Base-by-base conservation (phyloP, 2,329 filamentous ascomycete genomes). In the Aspergillus hortae region DNA sequence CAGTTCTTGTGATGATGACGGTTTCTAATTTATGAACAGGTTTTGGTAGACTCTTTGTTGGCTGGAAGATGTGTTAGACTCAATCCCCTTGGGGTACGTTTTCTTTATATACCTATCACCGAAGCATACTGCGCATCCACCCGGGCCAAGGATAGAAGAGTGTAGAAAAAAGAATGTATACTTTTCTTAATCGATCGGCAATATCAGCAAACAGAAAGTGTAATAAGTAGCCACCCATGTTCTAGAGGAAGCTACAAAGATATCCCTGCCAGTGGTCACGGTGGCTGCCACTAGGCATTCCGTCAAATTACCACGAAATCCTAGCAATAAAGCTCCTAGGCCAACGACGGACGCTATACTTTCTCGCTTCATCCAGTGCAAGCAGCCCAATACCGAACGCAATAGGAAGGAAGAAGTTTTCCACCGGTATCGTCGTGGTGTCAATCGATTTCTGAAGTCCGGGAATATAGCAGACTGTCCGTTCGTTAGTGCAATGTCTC, bases 361-460 rank as follows among this genome's bases (percentile, higher is more conserved):
- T 89, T 54, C 87, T 78, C 10, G 61, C 73, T 70, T 90, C 88
- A 63, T 91, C 87, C 15, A 89, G 64, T 9, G 84, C 61, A 46
- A 90, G 65, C 35, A 89, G 76, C 0, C 74, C 83, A 21, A 87
- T 55, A 0, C 88, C 89, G 67, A 91, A 90, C 0, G 84, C 80
- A 65, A 88, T 84, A 0, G 89, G 88, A 46, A 92, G 64, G 67
- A 92, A 91, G 81, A 86, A 92, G 63, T 91, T 77, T 67, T 88
- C 87, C 0, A 84, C 82, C 0, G 88, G 86, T 0, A 92, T 83
- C 0, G 72, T 64, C 0, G 81, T 78, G 0, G 87, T 90, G 15
- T 70, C 79, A 1, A 90, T 72, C 1, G 82, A 77, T 1, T 67
- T 63, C 66, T 89, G 85, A 27, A 92, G 74, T 3, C 77, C 74